Evolutionary conservation across 495 filamentous ascomycete genomes (phyloP).

Genomic region (Pseudoneurospora amorphoporcata): DNA sequence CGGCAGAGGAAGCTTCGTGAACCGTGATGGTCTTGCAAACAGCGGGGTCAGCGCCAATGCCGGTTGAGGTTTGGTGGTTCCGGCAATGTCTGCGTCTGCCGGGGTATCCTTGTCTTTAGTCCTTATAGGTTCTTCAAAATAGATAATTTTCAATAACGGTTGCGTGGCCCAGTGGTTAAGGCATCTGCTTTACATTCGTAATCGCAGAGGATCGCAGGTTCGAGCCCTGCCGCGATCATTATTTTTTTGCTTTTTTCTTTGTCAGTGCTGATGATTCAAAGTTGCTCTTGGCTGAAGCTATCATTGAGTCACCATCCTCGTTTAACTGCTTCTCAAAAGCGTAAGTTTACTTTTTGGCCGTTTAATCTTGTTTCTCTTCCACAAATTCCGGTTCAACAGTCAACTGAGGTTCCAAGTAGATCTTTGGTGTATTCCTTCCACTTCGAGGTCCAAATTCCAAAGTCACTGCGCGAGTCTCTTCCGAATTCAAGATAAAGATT

Average conservation of each 20-base stretch:
- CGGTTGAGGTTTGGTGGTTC: neutral
- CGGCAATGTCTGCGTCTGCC: neutral
- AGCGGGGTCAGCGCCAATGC: neutral
- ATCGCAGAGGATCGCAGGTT: slow-evolving; percentile 39
- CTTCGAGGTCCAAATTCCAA: too few relatives aligned
- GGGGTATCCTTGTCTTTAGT: neutral
- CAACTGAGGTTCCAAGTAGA: too few relatives aligned
- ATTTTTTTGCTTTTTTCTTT: slow-evolving; percentile 10
- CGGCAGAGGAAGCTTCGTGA: neutral
- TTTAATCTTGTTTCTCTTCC: too few relatives aligned
- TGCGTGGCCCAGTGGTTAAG: slow-evolving; percentile 33
- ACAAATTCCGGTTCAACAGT: too few relatives aligned
- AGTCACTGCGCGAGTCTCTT: too few relatives aligned
- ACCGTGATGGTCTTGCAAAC: neutral
- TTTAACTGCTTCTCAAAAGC: neutral
- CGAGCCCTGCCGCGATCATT: slow-evolving; percentile 39
- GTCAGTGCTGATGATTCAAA: neutral
- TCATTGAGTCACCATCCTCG: neutral
- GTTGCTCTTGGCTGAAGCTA: neutral
- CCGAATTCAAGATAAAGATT: too few relatives aligned
- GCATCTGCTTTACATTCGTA: slow-evolving; percentile 29
- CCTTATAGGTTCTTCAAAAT: fast-evolving
- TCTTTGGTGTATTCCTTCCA: too few relatives aligned
- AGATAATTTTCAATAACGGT: neutral
- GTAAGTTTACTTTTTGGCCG: too few relatives aligned